These are phyloP conservation scores for Penicillium sp. DNA, from an alignment of 2,329 filamentous ascomycete species.

Conservation along the genomic window DNA sequence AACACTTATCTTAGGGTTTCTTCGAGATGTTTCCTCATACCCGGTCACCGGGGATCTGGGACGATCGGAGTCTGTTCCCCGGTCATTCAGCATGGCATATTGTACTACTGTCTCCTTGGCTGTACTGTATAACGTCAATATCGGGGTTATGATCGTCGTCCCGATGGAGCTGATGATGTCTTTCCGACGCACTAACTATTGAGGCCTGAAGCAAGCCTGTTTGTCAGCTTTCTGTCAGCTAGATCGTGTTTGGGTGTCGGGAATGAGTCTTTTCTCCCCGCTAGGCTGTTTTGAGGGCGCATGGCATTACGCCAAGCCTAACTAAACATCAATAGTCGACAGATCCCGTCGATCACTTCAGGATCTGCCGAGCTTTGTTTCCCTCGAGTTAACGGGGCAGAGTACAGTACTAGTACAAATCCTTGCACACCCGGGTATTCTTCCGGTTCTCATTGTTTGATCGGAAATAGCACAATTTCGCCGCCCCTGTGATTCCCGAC, in stretches of 20 bases:
- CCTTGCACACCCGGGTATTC: neutral
- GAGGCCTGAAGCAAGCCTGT: conserved; percentile 19
- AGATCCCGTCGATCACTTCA: conserved; percentile 39
- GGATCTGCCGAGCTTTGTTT: conserved; percentile 31
- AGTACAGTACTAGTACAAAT: neutral
- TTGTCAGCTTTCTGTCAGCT: conserved; percentile 9
- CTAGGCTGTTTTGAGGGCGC: conserved; percentile 5
- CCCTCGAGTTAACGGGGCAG: neutral
- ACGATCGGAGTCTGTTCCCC: conserved; percentile 1
- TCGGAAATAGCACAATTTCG: conserved; percentile 6
- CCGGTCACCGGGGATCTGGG: neutral
- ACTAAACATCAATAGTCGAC: conserved; percentile 41
- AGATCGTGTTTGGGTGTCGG: neutral
- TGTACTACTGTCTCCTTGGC: neutral
- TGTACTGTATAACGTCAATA: neutral
- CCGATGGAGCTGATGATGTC: conserved; percentile 5
- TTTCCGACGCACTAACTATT: conserved; percentile 20
- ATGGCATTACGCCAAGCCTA: conserved; percentile 32
- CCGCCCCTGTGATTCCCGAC: conserved; percentile 6
- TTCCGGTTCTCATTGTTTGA: conserved; percentile 6
- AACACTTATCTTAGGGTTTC: neutral
- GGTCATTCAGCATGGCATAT: neutral
- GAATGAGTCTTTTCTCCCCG: neutral
- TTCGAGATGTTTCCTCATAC: conserved; percentile 10
- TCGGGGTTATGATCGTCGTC: conserved; percentile 1